These are phyloP conservation scores for Phalaenopsis equestris DNA, from an alignment of 106 monocot species.

Conservation along the genomic window DNA sequence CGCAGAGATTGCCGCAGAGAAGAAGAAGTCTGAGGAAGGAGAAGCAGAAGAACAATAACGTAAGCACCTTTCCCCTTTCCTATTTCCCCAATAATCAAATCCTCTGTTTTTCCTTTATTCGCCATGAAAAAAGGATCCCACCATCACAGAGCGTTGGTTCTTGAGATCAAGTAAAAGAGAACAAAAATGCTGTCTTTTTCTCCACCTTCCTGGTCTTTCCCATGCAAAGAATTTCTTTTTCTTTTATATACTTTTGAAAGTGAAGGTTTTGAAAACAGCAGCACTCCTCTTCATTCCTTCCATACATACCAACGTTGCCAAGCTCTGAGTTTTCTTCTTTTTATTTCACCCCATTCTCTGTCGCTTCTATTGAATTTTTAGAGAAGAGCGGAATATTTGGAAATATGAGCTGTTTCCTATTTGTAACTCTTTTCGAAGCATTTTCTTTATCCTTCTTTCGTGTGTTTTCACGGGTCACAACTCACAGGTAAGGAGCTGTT, in stretches of 20 bases:
- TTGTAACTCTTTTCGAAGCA: background rate
- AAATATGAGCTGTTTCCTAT: slow-evolving; percentile 15
- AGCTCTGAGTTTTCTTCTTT: background rate
- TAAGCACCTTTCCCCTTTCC: background rate
- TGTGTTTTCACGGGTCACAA: too few relatives aligned
- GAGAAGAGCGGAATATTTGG: slow-evolving; percentile 1
- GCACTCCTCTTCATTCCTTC: too few relatives aligned
- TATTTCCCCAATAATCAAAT: background rate
- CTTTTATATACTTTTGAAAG: background rate
- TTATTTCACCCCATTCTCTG: slow-evolving; percentile 2
- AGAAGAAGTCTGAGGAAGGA: background rate
- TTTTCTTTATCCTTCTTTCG: background rate
- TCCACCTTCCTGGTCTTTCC: background rate
- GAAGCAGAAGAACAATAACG: background rate
- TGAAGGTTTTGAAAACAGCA: background rate
- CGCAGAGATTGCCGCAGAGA: background rate
- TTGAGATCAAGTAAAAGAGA: background rate
- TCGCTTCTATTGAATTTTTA: slow-evolving; percentile 12
- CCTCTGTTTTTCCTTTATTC: background rate
- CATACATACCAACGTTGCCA: background rate
- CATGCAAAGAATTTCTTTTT: background rate
- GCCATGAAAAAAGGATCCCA: background rate
- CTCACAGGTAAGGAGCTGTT: background rate
- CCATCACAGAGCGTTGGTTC: background rate
- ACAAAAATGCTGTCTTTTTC: background rate